phyloP scores from a whole-genome alignment of 2,329 filamentous ascomycete genomes.

The Acrodontium crateriforme region DNA sequence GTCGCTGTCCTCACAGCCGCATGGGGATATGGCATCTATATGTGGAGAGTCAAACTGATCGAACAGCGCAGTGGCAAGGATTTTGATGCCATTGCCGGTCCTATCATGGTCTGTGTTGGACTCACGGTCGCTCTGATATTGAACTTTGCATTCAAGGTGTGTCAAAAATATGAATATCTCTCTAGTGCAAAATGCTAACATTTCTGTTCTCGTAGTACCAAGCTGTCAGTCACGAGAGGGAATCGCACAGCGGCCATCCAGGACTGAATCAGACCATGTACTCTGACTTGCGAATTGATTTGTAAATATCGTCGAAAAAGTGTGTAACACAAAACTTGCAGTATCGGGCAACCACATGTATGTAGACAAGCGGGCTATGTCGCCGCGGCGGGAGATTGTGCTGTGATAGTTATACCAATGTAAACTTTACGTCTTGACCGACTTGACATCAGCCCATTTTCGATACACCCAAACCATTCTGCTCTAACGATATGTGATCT shows the following conservation, averaged over 20 bases:
- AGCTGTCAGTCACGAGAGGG: background rate
- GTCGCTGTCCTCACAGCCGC: constrained; percentile 71
- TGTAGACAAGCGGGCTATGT: too few species aligned
- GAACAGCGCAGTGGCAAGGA: constrained; percentile 75
- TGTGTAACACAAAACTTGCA: too few species aligned
- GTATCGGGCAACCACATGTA: too few species aligned
- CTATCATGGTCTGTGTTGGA: constrained; percentile 67
- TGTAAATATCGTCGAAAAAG: too few species aligned
- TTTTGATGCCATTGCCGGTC: constrained; percentile 80
- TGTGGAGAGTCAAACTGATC: constrained; percentile 64
- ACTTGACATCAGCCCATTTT: too few species aligned
- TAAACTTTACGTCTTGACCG: too few species aligned
- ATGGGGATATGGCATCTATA: constrained; percentile 82
- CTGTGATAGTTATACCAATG: too few species aligned
- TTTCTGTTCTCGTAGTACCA: constrained; percentile 1
- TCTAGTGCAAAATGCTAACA: background rate
- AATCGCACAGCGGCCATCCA: background rate
- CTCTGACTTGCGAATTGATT: too few species aligned
- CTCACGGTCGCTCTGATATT: constrained; percentile 64
- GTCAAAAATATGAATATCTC: constrained; percentile 3
- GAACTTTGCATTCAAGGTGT: constrained; percentile 80
- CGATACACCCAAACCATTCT: too few species aligned
- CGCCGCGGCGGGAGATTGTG: too few species aligned
- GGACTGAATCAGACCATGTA: constrained; percentile 1
- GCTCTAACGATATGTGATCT: too few species aligned